These are phyloP conservation scores for Glycine tomentella DNA, from an alignment of 306 rosid species.

Conservation along the genomic window DNA sequence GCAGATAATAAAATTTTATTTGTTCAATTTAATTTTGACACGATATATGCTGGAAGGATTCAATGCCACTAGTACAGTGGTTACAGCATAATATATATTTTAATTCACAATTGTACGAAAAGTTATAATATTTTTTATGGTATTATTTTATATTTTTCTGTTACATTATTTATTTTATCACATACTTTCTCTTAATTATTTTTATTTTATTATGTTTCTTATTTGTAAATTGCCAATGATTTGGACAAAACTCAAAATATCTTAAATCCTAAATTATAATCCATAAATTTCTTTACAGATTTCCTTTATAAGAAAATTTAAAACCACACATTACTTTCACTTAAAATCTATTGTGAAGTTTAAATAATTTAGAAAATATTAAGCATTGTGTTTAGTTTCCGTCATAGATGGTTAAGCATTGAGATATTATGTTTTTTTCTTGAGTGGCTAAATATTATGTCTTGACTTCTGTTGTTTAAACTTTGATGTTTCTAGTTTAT, in stretches of 20 bases:
- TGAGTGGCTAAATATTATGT: too few relatives aligned
- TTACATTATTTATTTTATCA: neutral
- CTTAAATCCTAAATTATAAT: neutral
- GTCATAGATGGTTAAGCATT: too few relatives aligned
- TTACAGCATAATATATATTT: neutral
- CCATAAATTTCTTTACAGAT: neutral
- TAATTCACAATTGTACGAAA: neutral
- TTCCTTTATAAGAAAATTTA: too few relatives aligned
- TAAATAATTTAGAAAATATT: neutral
- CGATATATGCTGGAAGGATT: constrained; percentile 10
- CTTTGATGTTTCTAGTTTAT: too few relatives aligned
- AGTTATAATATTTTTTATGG: neutral
- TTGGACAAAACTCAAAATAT: neutral
- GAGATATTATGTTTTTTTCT: too few relatives aligned
- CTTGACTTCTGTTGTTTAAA: too few relatives aligned
- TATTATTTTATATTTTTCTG: neutral
- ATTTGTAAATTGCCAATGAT: neutral
- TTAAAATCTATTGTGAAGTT: neutral
- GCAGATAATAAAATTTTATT: neutral
- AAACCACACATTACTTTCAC: neutral
- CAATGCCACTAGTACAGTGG: constrained; percentile 35
- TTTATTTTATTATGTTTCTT: constrained; percentile 1
- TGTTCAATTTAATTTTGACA: constrained; percentile 33
- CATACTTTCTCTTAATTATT: neutral
- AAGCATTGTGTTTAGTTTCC: too few relatives aligned